Conservation (phyloP, 2,329 filamentous ascomycete species). For the Aureobasidium pullulans region DNA sequence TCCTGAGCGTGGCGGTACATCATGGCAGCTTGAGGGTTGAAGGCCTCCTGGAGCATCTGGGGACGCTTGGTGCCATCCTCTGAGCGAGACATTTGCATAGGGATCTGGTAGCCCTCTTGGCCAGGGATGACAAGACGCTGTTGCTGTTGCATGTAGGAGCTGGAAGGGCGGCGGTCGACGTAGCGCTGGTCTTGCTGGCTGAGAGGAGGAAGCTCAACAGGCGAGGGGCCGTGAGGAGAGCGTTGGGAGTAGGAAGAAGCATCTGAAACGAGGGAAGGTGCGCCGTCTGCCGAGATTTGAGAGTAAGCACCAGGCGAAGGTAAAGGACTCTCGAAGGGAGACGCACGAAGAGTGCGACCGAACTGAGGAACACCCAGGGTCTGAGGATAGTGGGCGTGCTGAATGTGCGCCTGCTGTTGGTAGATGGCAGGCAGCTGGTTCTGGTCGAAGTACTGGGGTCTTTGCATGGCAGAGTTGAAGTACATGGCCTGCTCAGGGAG, state of each 20-base stretch:
- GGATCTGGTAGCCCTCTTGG: constrained; percentile 24
- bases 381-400: constrained; percentile 21
- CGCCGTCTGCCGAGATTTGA: constrained; percentile 53
- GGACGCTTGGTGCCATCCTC: constrained; percentile 21
- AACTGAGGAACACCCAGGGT: constrained; percentile 26
- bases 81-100: constrained; percentile 23
- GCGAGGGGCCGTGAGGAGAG: constrained; percentile 39
- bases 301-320: constrained; percentile 58
- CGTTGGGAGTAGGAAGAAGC: constrained; percentile 38
- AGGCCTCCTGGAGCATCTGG: constrained; percentile 29
- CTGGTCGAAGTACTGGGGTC: constrained; percentile 18
- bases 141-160: constrained; percentile 15
- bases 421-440: constrained; percentile 17
- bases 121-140: constrained; percentile 26
- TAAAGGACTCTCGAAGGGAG: constrained; percentile 48
- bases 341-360: constrained; percentile 21
- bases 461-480: constrained; percentile 17
- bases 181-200: constrained; percentile 18
- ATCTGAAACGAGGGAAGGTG: constrained; percentile 67
- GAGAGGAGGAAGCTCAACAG: constrained; percentile 38
- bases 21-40: constrained; percentile 21
- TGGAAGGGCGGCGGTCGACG: constrained; percentile 24
- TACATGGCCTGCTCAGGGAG: constrained; percentile 19
- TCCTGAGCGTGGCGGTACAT: constrained; percentile 20
- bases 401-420: constrained; percentile 17